Conservation (phyloP, 1,139 yeast genomes). For the Pichia sp. region DNA sequence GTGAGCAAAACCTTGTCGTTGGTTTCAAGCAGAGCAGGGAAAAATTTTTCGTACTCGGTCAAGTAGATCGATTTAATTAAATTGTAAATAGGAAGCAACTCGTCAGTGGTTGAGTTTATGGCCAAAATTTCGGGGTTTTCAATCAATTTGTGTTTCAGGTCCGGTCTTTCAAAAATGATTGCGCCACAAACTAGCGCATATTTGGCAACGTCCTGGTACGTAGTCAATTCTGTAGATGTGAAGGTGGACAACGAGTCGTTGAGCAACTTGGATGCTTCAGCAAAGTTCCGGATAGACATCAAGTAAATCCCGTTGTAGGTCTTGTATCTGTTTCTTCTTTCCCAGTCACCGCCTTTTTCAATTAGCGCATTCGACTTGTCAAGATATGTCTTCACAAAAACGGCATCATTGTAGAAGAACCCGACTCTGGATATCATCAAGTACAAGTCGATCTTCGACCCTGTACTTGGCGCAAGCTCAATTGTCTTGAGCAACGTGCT, state of each 20-base stretch:
- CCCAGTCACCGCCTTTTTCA: conserved; percentile 99
- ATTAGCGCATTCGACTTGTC: conserved; percentile 70
- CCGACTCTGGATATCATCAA: conserved; percentile 82
- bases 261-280: conserved; percentile 75
- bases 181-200: conserved; percentile 87
- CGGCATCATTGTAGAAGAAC: conserved; percentile 77
- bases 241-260: conserved; percentile 93
- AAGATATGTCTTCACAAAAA: conserved; percentile 64
- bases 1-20: conserved; percentile 69
- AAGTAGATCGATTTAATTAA: conserved; percentile 85
- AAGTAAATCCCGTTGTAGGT: conserved; percentile 84
- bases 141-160: conserved; percentile 75
- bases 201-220: conserved; percentile 85
- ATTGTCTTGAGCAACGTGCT: conserved; percentile 69
- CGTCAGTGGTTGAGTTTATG: conserved; percentile 64
- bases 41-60: conserved; percentile 79
- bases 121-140: conserved; percentile 94
- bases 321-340: conserved; percentile 90
- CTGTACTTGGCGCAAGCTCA: conserved; percentile 79
- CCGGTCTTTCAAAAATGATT: conserved; percentile 75
- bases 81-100: conserved; percentile 76
- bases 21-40: conserved; percentile 73
- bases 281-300: conserved; percentile 80
- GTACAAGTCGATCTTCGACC: conserved; percentile 81
- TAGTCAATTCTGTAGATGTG: conserved; percentile 88